These are phyloP conservation scores for Zhuliangozyma blackwelliae DNA, from an alignment of 1,139 yeast genomes.

Conservation along the genomic window DNA sequence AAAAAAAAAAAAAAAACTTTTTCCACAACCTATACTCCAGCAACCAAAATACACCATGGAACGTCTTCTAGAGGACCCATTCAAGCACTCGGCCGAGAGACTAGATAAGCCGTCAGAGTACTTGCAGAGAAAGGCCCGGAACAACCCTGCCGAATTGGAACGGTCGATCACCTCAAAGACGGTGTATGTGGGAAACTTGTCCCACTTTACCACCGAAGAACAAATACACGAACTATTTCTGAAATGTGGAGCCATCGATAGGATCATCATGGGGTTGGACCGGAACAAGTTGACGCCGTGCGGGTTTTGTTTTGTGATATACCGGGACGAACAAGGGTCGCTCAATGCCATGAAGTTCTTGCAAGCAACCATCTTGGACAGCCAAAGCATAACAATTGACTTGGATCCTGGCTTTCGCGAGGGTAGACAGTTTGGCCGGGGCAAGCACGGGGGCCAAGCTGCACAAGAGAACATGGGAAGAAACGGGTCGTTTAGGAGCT, in stretches of 20 bases:
- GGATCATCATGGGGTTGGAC: constrained; percentile 91
- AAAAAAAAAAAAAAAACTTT: no score
- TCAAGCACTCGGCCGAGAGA: constrained; percentile 52
- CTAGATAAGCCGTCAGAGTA: constrained; percentile 78
- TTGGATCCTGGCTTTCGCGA: constrained; percentile 93
- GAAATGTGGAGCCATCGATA: constrained; percentile 70
- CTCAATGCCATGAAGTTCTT: constrained; percentile 77
- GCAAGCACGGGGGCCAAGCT: constrained; percentile 83
- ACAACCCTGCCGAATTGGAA: constrained; percentile 54
- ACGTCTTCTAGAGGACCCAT: constrained; percentile 51
- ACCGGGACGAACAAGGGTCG: constrained; percentile 62
- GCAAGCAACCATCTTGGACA: constrained; percentile 77
- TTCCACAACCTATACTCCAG: no score
- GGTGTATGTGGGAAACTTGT: constrained; percentile 78
- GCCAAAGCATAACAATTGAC: constrained; percentile 74
- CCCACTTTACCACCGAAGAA: constrained; percentile 89
- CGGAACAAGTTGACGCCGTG: constrained; percentile 87
- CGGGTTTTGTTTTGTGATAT: constrained; percentile 91
- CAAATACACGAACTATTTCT: constrained; percentile 83
- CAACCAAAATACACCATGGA: background rate
- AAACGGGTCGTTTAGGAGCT: constrained; percentile 26
- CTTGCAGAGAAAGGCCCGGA: constrained; percentile 67
- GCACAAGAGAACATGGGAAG: constrained; percentile 30
- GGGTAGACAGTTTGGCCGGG: constrained; percentile 94
- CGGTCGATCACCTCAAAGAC: constrained; percentile 66